Conservation (phyloP, 2,329 filamentous ascomycete genomes). For the Alternaria alternata region DNA sequence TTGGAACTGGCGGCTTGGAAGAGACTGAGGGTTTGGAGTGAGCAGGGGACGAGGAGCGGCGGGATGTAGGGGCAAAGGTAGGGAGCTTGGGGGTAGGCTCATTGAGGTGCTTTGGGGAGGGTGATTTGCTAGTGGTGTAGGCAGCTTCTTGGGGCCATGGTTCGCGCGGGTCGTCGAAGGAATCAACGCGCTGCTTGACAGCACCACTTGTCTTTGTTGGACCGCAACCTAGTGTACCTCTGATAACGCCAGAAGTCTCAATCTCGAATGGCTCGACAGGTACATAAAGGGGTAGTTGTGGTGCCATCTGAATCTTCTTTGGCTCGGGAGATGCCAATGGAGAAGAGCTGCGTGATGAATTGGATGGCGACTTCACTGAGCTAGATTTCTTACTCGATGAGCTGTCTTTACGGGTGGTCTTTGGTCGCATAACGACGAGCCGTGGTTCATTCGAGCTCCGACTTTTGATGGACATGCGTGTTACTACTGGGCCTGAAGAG, state of each 20-base stretch:
- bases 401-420: conserved; percentile 36
- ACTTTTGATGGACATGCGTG: conserved; percentile 40
- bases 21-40: conserved; percentile 3
- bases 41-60: conserved; percentile 12
- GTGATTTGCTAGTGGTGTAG: conserved; percentile 12
- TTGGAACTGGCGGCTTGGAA: conserved; percentile 14
- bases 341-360: conserved; percentile 30
- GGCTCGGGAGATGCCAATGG: conserved; percentile 36
- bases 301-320: conserved; percentile 13
- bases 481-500: conserved; percentile 36
- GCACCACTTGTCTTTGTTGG: conserved; percentile 15
- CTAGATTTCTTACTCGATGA: conserved; percentile 33
- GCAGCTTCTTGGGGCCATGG: conserved; percentile 33
- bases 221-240: conserved; percentile 18
- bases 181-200: conserved; percentile 26
- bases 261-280: conserved; percentile 35
- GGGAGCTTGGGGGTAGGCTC: conserved; percentile 25
- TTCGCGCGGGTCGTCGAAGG: conserved; percentile 33
- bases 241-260: conserved; percentile 16
- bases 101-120: conserved; percentile 21
- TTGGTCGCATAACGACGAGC: conserved; percentile 49
- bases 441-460: conserved; percentile 43
- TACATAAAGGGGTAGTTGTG: conserved; percentile 26
- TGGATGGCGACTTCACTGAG: conserved; percentile 29
- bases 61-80: conserved; percentile 23